Conservation (phyloP, 108 stramenopile species). For the Nannochloropsis salina region DNA sequence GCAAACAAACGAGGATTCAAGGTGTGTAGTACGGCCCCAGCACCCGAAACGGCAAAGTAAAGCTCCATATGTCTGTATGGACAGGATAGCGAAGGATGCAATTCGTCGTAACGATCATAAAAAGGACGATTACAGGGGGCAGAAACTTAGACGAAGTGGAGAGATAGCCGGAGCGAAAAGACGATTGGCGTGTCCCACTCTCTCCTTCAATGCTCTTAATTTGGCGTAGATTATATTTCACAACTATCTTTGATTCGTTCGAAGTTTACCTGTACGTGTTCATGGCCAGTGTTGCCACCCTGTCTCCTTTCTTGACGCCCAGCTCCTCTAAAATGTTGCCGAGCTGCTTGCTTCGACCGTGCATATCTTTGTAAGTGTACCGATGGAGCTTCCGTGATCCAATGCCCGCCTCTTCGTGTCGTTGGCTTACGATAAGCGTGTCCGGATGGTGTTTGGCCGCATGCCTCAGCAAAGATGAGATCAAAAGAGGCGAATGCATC, state of each 20-base stretch:
- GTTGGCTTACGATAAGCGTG: neutral
- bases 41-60: neutral
- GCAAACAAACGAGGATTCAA: neutral
- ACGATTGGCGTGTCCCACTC: neutral
- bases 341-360: neutral
- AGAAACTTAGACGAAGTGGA: too few relatives aligned
- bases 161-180: too few relatives aligned
- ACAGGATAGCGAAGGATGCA: neutral
- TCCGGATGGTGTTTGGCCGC: neutral
- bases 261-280: neutral
- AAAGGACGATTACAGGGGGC: too few relatives aligned
- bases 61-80: neutral
- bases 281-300: constrained; percentile 14
- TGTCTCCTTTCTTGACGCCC: constrained; percentile 1
- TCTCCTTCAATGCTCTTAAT: neutral
- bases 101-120: too few relatives aligned
- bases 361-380: neutral
- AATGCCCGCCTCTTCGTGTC: neutral
- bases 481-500: neutral
- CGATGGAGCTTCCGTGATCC: neutral
- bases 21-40: neutral
- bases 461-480: neutral
- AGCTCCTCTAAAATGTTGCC: neutral
- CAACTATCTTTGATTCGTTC: too few relatives aligned
- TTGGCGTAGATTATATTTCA: too few relatives aligned